phyloP scores from a whole-genome alignment of 345 rosid genomes.

The Conringia planisiliqua region DNA sequence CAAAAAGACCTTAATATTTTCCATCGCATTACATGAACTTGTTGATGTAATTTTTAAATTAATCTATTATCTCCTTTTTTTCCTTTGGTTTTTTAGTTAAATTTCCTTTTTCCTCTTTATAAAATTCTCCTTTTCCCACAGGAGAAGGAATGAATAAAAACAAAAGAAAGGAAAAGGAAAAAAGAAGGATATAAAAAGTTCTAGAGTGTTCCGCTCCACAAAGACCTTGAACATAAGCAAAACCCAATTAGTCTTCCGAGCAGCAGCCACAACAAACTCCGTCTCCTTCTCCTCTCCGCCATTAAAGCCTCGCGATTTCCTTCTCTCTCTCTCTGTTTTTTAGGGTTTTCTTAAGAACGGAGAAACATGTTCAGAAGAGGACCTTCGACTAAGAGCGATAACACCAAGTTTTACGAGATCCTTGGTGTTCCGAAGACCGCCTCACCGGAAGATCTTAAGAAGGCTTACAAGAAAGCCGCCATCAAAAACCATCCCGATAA shows the following conservation, averaged over 20 bases:
- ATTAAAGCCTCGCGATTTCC: neutral
- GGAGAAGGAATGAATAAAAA: neutral
- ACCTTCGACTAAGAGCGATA: constrained; percentile 70
- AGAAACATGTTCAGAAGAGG: constrained; percentile 72
- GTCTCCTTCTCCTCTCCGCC: constrained; percentile 8
- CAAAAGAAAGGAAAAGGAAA: neutral
- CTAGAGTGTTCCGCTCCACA: constrained; percentile 29
- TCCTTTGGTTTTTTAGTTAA: neutral
- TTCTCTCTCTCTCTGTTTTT: neutral
- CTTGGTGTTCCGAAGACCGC: constrained; percentile 80
- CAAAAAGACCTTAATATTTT: neutral
- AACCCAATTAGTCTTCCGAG: constrained; percentile 12
- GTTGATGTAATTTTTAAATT: neutral
- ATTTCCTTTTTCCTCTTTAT: neutral
- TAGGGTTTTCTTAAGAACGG: constrained; percentile 24
- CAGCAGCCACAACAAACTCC: constrained; percentile 25
- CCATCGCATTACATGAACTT: neutral
- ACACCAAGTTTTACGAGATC: constrained; percentile 77
- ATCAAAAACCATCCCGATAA: constrained; percentile 95
- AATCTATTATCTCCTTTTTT: neutral
- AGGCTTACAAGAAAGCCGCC: constrained; percentile 87
- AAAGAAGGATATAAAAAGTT: constrained; percentile 16
- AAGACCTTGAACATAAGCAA: constrained; percentile 30
- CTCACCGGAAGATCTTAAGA: constrained; percentile 76
- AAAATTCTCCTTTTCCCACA: neutral